phyloP scores from a whole-genome alignment of 2,329 filamentous ascomycete genomes.

The Fusarium sororula region DNA sequence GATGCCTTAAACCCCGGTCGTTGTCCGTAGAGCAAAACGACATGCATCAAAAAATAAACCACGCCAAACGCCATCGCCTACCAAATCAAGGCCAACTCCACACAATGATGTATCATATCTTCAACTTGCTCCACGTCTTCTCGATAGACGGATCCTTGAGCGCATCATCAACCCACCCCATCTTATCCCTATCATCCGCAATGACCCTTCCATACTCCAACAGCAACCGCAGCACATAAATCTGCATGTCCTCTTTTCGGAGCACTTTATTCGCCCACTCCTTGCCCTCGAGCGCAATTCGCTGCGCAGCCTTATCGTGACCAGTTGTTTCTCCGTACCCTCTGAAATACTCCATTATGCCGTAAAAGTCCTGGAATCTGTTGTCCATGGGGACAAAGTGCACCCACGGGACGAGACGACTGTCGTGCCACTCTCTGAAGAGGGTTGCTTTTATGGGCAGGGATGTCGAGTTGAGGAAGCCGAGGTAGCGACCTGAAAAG shows the following conservation, averaged over 20 bases:
- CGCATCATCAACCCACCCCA: conserved; percentile 66
- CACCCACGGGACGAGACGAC: conserved; percentile 76
- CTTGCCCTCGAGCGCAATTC: conserved; percentile 72
- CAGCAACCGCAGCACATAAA: conserved; percentile 73
- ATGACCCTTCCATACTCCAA: conserved; percentile 69
- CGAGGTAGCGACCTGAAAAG: conserved; percentile 74
- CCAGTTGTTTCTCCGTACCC: conserved; percentile 60
- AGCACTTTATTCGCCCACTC: conserved; percentile 75
- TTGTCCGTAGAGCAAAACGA: conserved; percentile 17
- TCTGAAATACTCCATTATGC: conserved; percentile 78
- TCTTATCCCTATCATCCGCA: conserved; percentile 59
- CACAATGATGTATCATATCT: conserved; percentile 23
- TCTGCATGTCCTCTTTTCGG: conserved; percentile 76
- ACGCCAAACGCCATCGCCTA: conserved; percentile 35
- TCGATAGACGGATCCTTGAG: conserved; percentile 47
- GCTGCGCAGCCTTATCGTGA: conserved; percentile 68
- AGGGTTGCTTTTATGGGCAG: conserved; percentile 81
- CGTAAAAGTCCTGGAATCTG: conserved; percentile 75
- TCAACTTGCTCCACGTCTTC: conserved; percentile 44
- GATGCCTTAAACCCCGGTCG: conserved; percentile 21
- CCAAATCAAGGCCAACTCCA: conserved; percentile 33
- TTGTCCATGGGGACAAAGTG: conserved; percentile 86
- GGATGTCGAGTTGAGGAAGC: conserved; percentile 74
- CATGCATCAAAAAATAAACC: conserved; percentile 15
- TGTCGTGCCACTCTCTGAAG: conserved; percentile 84